Base-by-base conservation (phyloP, 257 asterid species). In the Salvia miltiorrhiza region DNA sequence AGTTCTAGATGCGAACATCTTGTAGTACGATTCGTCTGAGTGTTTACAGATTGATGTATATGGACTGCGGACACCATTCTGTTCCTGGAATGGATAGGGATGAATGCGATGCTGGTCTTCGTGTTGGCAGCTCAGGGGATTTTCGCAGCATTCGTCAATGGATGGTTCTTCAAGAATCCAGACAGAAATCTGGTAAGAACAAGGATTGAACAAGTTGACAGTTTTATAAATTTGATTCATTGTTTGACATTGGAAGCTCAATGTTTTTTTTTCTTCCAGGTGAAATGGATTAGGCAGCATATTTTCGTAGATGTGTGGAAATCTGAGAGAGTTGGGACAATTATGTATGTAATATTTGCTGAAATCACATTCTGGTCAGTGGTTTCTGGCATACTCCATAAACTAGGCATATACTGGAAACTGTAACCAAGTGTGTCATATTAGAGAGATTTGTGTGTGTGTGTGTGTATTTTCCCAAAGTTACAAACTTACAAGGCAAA, bases 11-110 rank as follows among this genome's bases (percentile, higher is more conserved):
- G 3, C 13, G 49, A 11, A 2, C 13, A 0, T 7, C 6, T 20
- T 37, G 2, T 1, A 5, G 41, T 14, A 17, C 13, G 13, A 10
- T 59, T 35, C 30, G 5, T 41, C 24, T 43, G 73, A 16, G 66
- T 3, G 41, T 60, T 26, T 13, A 6, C 77, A 71, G 81, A 66
- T 77, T 53, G 96, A 90, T 73, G 89, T 86, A 4, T 82, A 80
- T 85, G 95, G 93, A 54, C 3, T 75, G 57, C 77, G 96, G 1
- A 70, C 24, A 19, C 96, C 95, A 7, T 92, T 92, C 83, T 92
- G 89, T 90, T 88, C 79, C 78, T 92, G 32, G 98, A 92, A 67
- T 92, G 96, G 98, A 92, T 90, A 62, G 97, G 98, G 64, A 88
- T 92, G 98, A 90, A 90, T 5, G 96, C 97, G 9, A 92, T 90